Conservation (phyloP, 1,284 basidiomycete species). For the Prillingera fragicola region DNA sequence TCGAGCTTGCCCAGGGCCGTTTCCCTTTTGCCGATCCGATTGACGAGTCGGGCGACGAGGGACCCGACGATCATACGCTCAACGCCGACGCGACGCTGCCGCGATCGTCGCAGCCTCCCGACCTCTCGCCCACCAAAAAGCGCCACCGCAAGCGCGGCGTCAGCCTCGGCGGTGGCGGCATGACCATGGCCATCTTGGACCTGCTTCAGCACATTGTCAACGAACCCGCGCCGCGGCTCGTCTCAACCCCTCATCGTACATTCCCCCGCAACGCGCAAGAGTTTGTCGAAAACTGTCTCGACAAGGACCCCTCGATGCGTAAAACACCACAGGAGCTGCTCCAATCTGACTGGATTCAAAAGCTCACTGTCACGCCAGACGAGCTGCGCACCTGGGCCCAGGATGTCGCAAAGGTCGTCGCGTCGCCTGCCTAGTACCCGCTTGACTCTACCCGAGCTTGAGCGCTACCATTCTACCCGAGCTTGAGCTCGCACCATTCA, state of each 20-base stretch:
- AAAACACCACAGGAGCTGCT: constrained; percentile 75
- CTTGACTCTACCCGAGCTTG: no score
- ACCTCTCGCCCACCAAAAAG: constrained; percentile 18
- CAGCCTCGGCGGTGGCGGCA: constrained; percentile 71
- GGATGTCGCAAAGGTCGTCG: constrained; percentile 5
- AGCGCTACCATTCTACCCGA: neutral
- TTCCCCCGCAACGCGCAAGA: constrained; percentile 66
- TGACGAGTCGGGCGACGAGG: constrained; percentile 59
- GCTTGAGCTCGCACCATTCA: no score
- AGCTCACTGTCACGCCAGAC: constrained; percentile 28
- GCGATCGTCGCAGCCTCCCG: constrained; percentile 30
- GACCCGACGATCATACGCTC: constrained; percentile 13
- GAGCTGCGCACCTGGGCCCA: constrained; percentile 35
- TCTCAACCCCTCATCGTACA: no score
- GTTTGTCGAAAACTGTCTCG: constrained; percentile 75
- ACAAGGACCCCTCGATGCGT: constrained; percentile 72
- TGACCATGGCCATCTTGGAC: constrained; percentile 96
- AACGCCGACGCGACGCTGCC: constrained; percentile 45
- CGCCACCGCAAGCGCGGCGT: constrained; percentile 70
- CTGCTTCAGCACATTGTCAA: constrained; percentile 96
- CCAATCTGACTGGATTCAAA: constrained; percentile 39
- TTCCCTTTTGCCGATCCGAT: constrained; percentile 82
- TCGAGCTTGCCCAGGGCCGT: constrained; percentile 87
- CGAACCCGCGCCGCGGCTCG: constrained; percentile 80
- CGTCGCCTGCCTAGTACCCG: no score